Conservation (phyloP, 2,329 filamentous ascomycete genomes). For the Beauveria sp. region DNA sequence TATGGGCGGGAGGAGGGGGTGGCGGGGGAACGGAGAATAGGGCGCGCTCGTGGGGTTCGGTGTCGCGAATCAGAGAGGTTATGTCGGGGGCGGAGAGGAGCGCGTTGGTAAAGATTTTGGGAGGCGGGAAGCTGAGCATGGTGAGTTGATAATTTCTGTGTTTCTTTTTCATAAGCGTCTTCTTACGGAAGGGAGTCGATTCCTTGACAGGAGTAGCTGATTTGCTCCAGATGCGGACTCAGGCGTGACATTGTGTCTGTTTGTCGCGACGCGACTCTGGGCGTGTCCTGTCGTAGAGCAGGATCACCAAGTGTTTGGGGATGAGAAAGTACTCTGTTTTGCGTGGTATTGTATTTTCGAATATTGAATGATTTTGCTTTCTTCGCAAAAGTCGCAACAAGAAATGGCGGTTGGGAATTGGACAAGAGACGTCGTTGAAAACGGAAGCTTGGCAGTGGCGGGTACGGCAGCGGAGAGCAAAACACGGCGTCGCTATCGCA, state of each 20-base stretch:
- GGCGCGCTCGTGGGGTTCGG: slow-evolving; percentile 86
- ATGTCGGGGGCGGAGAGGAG: slow-evolving; percentile 85
- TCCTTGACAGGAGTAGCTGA: slow-evolving; percentile 65
- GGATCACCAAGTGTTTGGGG: neutral
- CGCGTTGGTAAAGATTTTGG: slow-evolving; percentile 94
- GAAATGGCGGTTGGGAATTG: neutral
- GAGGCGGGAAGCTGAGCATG: slow-evolving; percentile 64
- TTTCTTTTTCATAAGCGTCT: neutral
- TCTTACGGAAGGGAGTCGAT: slow-evolving; percentile 67
- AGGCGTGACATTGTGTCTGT: slow-evolving; percentile 55
- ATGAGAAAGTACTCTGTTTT: no score
- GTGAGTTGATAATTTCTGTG: neutral
- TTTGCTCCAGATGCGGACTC: slow-evolving; percentile 66
- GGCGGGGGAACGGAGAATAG: slow-evolving; percentile 85
- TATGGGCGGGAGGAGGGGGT: slow-evolving; percentile 24
- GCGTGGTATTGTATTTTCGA: neutral
- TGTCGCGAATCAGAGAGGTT: slow-evolving; percentile 88
- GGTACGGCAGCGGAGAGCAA: neutral
- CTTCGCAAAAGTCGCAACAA: no score
- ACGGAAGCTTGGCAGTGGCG: neutral
- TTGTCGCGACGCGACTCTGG: neutral
- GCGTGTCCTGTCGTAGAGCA: neutral
- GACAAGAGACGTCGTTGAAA: neutral
- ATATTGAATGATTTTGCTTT: neutral
- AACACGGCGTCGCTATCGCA: neutral